These are phyloP conservation scores for Penicillium ochrochloron DNA, from an alignment of 495 filamentous ascomycete species.

Conservation along the genomic window DNA sequence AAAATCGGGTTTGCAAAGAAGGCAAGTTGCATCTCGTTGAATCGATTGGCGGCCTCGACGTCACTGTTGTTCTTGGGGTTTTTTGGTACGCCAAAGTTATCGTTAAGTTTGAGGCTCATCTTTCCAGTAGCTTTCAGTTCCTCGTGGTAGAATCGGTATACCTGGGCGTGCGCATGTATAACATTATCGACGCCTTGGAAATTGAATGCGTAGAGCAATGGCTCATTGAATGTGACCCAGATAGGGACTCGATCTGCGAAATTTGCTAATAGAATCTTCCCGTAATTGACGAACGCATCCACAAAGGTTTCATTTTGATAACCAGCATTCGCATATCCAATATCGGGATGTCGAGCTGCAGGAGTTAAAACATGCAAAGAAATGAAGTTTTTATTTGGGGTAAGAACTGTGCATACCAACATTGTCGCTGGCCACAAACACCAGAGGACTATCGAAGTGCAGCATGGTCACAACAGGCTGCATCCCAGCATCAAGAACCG, in stretches of 20 bases:
- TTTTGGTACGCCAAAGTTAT: conserved; percentile 47
- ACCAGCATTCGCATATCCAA: conserved; percentile 39
- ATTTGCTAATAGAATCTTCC: conserved; percentile 44
- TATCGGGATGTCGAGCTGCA: conserved; percentile 28
- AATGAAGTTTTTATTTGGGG: neutral
- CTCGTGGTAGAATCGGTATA: conserved; percentile 50
- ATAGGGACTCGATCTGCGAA: conserved; percentile 49
- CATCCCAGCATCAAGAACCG: conserved; percentile 46
- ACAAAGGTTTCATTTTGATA: conserved; percentile 42
- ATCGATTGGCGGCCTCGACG: conserved; percentile 41
- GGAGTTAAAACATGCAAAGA: neutral
- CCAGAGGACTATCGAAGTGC: conserved; percentile 47
- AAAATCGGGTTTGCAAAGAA: conserved; percentile 47
- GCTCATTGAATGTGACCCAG: conserved; percentile 55
- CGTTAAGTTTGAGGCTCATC: conserved; percentile 46
- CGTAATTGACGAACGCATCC: conserved; percentile 45
- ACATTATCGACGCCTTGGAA: conserved; percentile 39
- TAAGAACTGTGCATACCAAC: conserved; percentile 17
- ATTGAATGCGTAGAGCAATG: conserved; percentile 37
- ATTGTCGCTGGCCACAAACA: conserved; percentile 32
- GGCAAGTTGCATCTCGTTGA: conserved; percentile 46
- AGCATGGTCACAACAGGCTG: conserved; percentile 47
- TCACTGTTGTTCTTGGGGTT: conserved; percentile 41
- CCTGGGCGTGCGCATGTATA: conserved; percentile 43
- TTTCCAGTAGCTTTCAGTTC: conserved; percentile 43